A percentile compares a stretch with the other conserved stretches of the same genome.
Conservation (phyloP, 2,329 filamentous ascomycete genomes). For the Penicillium brasilianum region DNA sequence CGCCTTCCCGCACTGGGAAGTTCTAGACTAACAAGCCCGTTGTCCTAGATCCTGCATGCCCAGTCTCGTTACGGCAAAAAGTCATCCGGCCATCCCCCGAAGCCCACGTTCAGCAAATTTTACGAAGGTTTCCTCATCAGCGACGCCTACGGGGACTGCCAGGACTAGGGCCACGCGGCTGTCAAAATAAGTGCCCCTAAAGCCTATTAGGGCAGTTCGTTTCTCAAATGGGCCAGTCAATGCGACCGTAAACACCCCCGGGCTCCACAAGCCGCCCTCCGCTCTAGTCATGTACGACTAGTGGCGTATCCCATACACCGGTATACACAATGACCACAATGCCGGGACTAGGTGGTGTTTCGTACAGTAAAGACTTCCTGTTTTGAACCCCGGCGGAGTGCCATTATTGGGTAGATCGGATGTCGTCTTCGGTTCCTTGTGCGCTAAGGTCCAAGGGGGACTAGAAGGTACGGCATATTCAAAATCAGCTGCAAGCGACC, state of each 20-base stretch:
- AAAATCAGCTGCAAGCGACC: not conserved
- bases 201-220: not conserved
- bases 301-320: conserved; percentile 3
- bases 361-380: conserved; percentile 4
- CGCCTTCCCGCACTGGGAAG: not conserved
- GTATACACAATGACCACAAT: not conserved
- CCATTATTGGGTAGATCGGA: not conserved
- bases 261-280: conserved; percentile 20
- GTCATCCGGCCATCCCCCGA: not conserved
- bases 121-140: conserved; percentile 1
- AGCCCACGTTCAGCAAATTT: not conserved
- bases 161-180: conserved; percentile 14
- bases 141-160: not conserved
- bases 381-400: not conserved
- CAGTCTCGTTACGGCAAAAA: not conserved
- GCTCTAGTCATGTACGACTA: not conserved
- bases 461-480: not conserved
- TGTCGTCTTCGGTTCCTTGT: not conserved
- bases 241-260: not conserved
- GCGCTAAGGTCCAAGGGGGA: not conserved
- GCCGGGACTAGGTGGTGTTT: not conserved
- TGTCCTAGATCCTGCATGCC: not conserved
- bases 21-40: not conserved
- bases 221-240: conserved; percentile 13
- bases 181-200: conserved; percentile 6